Conservation (phyloP, 2,329 filamentous ascomycete genomes). For the Fusarium sp. region DNA sequence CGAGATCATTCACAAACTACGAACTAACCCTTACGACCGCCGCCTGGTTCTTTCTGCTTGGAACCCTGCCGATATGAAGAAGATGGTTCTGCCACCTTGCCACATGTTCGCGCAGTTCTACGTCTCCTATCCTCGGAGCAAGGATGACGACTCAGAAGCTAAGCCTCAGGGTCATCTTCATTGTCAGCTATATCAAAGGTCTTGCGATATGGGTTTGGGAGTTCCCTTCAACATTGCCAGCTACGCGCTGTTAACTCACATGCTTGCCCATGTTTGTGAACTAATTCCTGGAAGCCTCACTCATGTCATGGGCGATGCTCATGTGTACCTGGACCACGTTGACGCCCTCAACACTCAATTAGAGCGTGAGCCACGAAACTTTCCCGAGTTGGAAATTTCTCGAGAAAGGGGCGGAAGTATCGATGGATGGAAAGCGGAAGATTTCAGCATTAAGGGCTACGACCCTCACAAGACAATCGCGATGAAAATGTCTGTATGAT, state of each 20-base stretch:
- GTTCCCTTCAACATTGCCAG: slow-evolving; percentile 98
- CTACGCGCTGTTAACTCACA: slow-evolving; percentile 93
- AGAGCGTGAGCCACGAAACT: slow-evolving; percentile 79
- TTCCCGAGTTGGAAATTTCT: slow-evolving; percentile 80
- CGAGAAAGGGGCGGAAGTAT: slow-evolving; percentile 76
- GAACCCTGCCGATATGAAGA: slow-evolving; percentile 86
- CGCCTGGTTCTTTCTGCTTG: slow-evolving; percentile 91
- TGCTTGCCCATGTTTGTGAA: slow-evolving; percentile 88
- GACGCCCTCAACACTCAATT: slow-evolving; percentile 86
- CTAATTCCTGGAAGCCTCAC: slow-evolving; percentile 87
- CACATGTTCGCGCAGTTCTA: slow-evolving; percentile 99
- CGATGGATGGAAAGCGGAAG: slow-evolving; percentile 89
- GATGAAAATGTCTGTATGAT: slow-evolving; percentile 95
- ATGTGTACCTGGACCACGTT: slow-evolving; percentile 93
- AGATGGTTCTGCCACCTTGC: slow-evolving; percentile 93
- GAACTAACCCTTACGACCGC: slow-evolving; percentile 84
- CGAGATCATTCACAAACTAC: slow-evolving; percentile 87
- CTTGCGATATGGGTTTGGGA: slow-evolving; percentile 95
- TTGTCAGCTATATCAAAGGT: slow-evolving; percentile 91
- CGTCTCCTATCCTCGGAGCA: slow-evolving; percentile 72
- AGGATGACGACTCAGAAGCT: slow-evolving; percentile 41
- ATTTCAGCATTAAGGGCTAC: slow-evolving; percentile 89
- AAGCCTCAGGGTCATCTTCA: slow-evolving; percentile 75
- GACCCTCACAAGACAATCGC: slow-evolving; percentile 89
- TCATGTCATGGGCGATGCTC: slow-evolving; percentile 98